phyloP scores from a whole-genome alignment of 352 stramenopile genomes.

The Phytophthora melonis region DNA sequence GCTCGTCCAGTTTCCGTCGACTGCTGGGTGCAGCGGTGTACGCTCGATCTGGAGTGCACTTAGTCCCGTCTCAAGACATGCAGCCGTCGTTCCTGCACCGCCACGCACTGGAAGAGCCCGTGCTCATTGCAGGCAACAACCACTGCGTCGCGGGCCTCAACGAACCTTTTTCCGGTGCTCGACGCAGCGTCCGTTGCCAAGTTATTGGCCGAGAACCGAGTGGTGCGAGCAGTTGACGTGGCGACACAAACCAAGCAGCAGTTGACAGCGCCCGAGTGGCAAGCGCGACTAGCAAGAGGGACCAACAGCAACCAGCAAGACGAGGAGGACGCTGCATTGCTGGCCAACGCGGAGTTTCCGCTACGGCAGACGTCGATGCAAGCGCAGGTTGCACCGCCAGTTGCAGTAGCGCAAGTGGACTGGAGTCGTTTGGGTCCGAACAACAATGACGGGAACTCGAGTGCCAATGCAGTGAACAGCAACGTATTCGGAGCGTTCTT shows the following conservation, averaged over 20 bases:
- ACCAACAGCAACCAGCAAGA: slow-evolving; percentile 20
- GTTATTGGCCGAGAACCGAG: slow-evolving; percentile 48
- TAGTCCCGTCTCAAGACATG: slow-evolving; percentile 40
- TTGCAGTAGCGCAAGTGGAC: slow-evolving; percentile 64
- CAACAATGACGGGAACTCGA: slow-evolving; percentile 1
- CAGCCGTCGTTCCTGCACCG: slow-evolving; percentile 51
- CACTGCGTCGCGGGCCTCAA: slow-evolving; percentile 39
- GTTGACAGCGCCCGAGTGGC: slow-evolving; percentile 46
- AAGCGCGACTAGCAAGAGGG: slow-evolving; percentile 20
- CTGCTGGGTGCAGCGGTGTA: slow-evolving; percentile 58
- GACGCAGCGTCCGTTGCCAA: slow-evolving; percentile 37
- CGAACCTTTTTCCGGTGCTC: slow-evolving; percentile 50
- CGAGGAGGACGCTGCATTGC: slow-evolving; percentile 20
- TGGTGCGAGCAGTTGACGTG: slow-evolving; percentile 50
- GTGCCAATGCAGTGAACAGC: slow-evolving; percentile 36
- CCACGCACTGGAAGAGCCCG: slow-evolving; percentile 53
- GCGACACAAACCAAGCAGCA: slow-evolving; percentile 47
- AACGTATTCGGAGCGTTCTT: slow-evolving; percentile 73
- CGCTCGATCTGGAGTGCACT: slow-evolving; percentile 59
- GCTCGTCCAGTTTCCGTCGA: slow-evolving; percentile 55
- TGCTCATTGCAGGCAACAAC: slow-evolving; percentile 53
- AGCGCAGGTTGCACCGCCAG: slow-evolving; percentile 45
- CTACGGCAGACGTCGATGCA: slow-evolving; percentile 53
- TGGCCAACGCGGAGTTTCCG: slow-evolving; percentile 67
- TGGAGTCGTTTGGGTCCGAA: slow-evolving; percentile 50